These are phyloP conservation scores for Microsporum ferrugineum DNA, from an alignment of 2,329 filamentous ascomycete species.

Conservation along the genomic window DNA sequence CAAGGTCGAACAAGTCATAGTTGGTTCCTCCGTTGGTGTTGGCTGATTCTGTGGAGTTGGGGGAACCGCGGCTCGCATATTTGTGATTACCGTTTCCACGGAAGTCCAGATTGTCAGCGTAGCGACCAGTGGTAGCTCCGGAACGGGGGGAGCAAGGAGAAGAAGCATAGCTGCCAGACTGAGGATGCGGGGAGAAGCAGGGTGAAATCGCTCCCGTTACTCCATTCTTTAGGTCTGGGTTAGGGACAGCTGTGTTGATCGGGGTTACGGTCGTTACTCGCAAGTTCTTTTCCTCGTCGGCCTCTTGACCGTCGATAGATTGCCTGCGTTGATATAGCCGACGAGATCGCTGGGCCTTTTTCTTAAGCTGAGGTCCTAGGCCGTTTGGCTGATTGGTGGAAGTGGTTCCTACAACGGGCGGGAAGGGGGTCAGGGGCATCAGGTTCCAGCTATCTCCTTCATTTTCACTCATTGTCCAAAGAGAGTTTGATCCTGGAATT, in stretches of 20 bases:
- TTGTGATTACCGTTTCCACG: conserved; percentile 1
- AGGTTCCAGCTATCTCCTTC: conserved; percentile 5
- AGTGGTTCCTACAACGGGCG: not conserved
- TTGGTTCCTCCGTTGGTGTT: not conserved
- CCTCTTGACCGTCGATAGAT: not conserved
- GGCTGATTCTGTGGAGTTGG: not conserved
- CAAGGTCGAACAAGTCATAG: conserved; percentile 1
- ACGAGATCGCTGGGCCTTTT: conserved; percentile 9
- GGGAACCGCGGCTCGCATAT: not conserved
- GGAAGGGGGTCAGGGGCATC: conserved; percentile 7
- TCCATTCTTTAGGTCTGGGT: not conserved
- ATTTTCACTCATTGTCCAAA: conserved; percentile 7
- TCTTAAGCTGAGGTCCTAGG: conserved; percentile 6
- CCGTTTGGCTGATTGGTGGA: not conserved
- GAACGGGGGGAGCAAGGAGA: conserved; percentile 5
- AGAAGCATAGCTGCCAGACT: conserved; percentile 3
- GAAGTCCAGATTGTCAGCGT: not conserved
- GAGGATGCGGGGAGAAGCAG: not conserved
- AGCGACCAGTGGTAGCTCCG: not conserved
- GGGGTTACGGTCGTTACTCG: not conserved
- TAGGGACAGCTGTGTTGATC: not conserved
- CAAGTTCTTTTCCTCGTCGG: not conserved
- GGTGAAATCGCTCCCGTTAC: not conserved
- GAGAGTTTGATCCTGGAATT: conserved; percentile 2
- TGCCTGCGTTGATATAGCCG: conserved; percentile 9